Conservation (phyloP, 257 asterid species). For the Oldenlandia corymbosa region DNA sequence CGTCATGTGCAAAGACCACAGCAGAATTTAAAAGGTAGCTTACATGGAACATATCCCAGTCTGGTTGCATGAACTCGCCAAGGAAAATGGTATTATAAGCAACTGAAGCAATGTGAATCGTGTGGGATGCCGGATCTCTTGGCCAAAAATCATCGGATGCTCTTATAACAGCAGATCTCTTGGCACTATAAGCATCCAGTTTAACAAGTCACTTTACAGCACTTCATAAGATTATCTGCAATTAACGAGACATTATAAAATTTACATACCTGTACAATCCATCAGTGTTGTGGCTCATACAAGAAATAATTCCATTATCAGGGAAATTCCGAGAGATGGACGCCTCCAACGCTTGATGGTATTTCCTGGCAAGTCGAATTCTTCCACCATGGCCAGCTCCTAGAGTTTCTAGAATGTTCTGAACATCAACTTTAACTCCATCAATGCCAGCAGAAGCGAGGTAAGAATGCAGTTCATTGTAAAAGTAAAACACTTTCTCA, state of each 20-base stretch:
- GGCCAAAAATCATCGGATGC: constrained; percentile 98
- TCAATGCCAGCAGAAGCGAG: constrained; percentile 22
- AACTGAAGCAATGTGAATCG: constrained; percentile 92
- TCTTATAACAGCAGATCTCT: constrained; percentile 66
- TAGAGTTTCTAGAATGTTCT: constrained; percentile 79
- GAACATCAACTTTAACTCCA: constrained; percentile 63
- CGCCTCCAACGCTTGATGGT: constrained; percentile 82
- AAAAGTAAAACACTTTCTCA: constrained; percentile 48
- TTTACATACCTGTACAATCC: constrained; percentile 69
- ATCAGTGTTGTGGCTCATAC: constrained; percentile 95
- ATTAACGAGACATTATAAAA: not conserved
- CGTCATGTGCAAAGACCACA: not conserved
- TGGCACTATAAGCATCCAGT: constrained; percentile 41
- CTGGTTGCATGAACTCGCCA: constrained; percentile 98
- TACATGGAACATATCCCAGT: constrained; percentile 99
- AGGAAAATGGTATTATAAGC: constrained; percentile 81
- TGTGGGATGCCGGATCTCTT: constrained; percentile 87
- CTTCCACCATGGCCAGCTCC: constrained; percentile 93
- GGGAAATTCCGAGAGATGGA: constrained; percentile 67
- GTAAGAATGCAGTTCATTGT: constrained; percentile 21
- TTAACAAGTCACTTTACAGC: not conserved
- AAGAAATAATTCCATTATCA: constrained; percentile 83
- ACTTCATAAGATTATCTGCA: not conserved
- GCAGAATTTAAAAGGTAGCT: constrained; percentile 19
- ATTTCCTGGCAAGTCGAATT: constrained; percentile 72